These are phyloP conservation scores for Lachnellula hyalina DNA, from an alignment of 2,329 filamentous ascomycete genomes.

Conservation along the genomic window DNA sequence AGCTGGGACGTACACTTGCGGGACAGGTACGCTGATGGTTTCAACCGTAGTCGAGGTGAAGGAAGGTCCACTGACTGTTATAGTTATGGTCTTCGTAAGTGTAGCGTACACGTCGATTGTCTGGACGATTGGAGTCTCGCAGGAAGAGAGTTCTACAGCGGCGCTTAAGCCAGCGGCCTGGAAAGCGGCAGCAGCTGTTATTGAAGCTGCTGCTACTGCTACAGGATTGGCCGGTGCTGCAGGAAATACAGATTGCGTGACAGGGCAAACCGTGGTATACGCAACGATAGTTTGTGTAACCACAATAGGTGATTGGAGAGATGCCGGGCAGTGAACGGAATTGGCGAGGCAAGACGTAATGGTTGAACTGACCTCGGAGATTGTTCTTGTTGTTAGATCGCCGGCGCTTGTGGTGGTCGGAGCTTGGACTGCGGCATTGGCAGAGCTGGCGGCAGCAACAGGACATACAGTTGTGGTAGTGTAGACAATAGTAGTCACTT, in stretches of 20 bases:
- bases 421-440: neutral
- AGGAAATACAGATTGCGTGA: neutral
- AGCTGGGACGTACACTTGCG: too few relatives aligned
- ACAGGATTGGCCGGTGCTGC: neutral
- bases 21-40: too few relatives aligned
- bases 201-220: neutral
- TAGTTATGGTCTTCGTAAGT: neutral
- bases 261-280: slow-evolving; percentile 14
- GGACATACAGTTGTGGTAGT: slow-evolving; percentile 13
- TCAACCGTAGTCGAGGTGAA: too few relatives aligned
- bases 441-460: neutral
- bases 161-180: neutral
- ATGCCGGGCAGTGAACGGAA: neutral
- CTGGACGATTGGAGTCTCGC: slow-evolving; percentile 2
- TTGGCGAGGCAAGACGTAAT: slow-evolving; percentile 4
- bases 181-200: neutral
- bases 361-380: neutral
- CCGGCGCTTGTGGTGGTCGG: too few relatives aligned
- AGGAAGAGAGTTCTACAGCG: neutral
- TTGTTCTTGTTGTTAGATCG: slow-evolving; percentile 4
- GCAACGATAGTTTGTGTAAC: slow-evolving; percentile 2
- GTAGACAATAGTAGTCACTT: slow-evolving; percentile 11
- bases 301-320: neutral
- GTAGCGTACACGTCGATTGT: slow-evolving; percentile 1
- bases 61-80: too few relatives aligned